Evolutionary conservation across 2,329 filamentous ascomycete genomes (phyloP).

Genomic region (Calonectria pseudoreteaudii): DNA sequence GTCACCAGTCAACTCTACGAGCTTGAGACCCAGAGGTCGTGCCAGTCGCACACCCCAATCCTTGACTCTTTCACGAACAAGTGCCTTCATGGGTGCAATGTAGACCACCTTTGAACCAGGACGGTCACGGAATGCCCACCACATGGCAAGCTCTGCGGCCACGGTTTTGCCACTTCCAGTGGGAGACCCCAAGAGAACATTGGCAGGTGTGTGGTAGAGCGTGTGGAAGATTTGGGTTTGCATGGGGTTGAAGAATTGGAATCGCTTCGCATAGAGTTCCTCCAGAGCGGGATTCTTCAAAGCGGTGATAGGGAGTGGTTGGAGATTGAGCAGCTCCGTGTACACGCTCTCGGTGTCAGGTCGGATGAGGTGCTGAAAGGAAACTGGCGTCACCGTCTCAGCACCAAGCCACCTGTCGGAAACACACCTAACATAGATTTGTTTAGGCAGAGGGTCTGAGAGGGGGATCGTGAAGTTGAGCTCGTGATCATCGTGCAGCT

Average conservation of each 20-base stretch:
- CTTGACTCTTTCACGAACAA: conserved; percentile 94
- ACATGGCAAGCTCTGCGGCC: conserved; percentile 96
- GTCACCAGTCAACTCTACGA: conserved; percentile 96
- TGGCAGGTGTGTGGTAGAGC: conserved; percentile 90
- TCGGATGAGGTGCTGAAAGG: conserved; percentile 96
- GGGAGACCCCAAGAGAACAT: conserved; percentile 93
- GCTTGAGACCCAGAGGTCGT: conserved; percentile 83
- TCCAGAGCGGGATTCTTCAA: conserved; percentile 89
- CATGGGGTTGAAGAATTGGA: conserved; percentile 99
- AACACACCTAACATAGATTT: conserved; percentile 95
- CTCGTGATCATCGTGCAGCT: conserved; percentile 96
- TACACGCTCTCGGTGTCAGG: conserved; percentile 98
- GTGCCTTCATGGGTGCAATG: conserved; percentile 98
- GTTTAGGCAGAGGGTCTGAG: conserved; percentile 90
- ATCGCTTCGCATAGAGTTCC: conserved; percentile 87
- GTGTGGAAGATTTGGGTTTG: conserved; percentile 99
- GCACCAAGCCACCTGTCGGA: conserved; percentile 97
- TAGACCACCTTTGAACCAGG: conserved; percentile 98
- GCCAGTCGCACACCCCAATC: conserved; percentile 92
- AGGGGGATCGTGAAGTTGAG: conserved; percentile 97
- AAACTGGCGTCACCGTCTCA: conserved; percentile 94
- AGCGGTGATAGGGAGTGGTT: conserved; percentile 87
- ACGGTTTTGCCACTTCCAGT: conserved; percentile 98
- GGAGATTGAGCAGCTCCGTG: conserved; percentile 91
- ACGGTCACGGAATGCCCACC: conserved; percentile 97